Evolutionary conservation across 83 land plant species (phyloP).

Genomic region (Thuja plicata): DNA sequence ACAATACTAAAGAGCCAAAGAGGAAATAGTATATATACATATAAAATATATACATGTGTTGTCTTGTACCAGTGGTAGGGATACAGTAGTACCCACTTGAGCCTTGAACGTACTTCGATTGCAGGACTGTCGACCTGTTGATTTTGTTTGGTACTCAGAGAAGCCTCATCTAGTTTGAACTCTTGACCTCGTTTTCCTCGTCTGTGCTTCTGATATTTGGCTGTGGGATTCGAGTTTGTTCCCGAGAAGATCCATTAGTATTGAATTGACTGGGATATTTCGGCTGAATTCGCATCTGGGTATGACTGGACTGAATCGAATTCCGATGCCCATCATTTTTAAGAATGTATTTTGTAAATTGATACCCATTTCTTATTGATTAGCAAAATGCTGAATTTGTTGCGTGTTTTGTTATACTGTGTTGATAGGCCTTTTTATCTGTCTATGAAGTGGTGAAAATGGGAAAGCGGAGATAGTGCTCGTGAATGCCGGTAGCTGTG

Average conservation of each 20-base stretch:
- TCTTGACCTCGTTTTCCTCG: not conserved
- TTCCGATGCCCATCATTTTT: not conserved
- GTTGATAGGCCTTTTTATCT: not conserved
- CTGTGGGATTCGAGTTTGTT: not conserved
- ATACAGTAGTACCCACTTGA: not conserved
- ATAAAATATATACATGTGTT: not conserved
- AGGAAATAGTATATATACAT: too few relatives aligned
- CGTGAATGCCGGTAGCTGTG: constrained; percentile 12
- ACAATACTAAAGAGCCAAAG: too few relatives aligned
- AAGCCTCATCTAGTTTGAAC: not conserved
- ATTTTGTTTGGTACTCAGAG: not conserved
- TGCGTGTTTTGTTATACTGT: not conserved
- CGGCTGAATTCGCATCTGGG: not conserved
- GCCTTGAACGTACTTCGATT: not conserved
- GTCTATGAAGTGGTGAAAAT: not conserved
- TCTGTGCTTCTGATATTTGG: not conserved
- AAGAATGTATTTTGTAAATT: not conserved
- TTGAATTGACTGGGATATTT: not conserved
- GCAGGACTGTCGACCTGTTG: not conserved
- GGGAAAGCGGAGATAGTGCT: not conserved
- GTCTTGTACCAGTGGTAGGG: not conserved
- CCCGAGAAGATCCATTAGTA: not conserved
- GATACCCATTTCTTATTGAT: not conserved
- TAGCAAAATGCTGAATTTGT: not conserved
- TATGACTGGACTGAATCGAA: not conserved